Evolutionary conservation across 495 filamentous ascomycete species (phyloP).

Genomic region (Ascodesmis nigricans): DNA sequence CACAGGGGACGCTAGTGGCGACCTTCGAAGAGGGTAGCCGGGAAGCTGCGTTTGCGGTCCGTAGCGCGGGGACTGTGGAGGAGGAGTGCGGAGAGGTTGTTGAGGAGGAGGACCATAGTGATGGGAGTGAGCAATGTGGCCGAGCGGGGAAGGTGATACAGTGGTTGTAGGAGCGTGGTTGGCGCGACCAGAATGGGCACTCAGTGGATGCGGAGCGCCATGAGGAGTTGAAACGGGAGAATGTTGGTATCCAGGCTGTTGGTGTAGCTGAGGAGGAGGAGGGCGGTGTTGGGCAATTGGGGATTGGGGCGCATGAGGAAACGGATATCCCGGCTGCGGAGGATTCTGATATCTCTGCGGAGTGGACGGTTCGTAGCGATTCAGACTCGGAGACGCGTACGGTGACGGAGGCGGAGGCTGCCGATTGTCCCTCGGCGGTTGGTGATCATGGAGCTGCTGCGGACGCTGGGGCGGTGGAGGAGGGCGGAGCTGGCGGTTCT

Average conservation of each 20-base stretch:
- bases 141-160: conserved; percentile 10
- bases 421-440: no score
- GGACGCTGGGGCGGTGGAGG: conserved; percentile 6
- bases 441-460: conserved; percentile 11
- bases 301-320: conserved; percentile 7
- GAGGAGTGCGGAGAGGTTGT: conserved; percentile 10
- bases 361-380: conserved; percentile 3
- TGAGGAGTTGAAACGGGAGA: conserved; percentile 6
- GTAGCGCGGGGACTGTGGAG: conserved; percentile 7
- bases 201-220: conserved; percentile 15
- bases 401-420: conserved; percentile 14
- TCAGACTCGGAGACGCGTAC: conserved; percentile 7
- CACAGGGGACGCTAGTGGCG: conserved; percentile 16
- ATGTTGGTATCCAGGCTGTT: conserved; percentile 15
- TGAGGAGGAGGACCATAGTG: conserved; percentile 10
- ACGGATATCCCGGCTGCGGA: conserved; percentile 11
- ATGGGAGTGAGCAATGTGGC: conserved; percentile 11
- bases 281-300: conserved; percentile 13
- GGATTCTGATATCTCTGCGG: conserved; percentile 3
- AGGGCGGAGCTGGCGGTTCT: not conserved
- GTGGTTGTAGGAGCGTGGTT: conserved; percentile 14
- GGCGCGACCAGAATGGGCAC: conserved; percentile 13
- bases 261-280: conserved; percentile 9
- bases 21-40: conserved; percentile 12
- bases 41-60: conserved; percentile 8